Percentiles rank a stretch among this genome's conserved stretches.
Conservation (phyloP, 1,284 basidiomycete species). For the Crucibulum parvulum region DNA sequence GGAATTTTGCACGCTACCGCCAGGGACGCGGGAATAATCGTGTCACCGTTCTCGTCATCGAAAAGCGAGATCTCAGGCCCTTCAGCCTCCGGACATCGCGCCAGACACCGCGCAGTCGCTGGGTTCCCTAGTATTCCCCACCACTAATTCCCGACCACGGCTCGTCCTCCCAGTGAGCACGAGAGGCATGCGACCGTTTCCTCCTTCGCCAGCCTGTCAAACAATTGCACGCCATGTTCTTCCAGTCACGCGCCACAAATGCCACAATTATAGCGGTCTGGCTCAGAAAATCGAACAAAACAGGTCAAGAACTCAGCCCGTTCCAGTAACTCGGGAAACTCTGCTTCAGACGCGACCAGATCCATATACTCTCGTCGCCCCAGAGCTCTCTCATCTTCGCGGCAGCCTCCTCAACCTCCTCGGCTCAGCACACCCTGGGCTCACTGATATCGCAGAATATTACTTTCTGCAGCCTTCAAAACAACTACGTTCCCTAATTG, state of each 20-base stretch:
- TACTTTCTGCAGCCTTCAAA: slow-evolving; percentile 92
- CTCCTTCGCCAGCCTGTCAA: slow-evolving; percentile 11
- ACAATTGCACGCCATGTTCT: slow-evolving; percentile 13
- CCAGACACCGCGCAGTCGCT: neutral
- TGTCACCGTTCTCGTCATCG: slow-evolving; percentile 8
- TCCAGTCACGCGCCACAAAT: slow-evolving; percentile 31
- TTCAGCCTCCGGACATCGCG: slow-evolving; percentile 1
- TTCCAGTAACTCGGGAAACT: slow-evolving; percentile 26
- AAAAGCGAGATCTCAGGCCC: neutral
- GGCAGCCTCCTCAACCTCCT: slow-evolving; percentile 82
- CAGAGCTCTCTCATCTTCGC: slow-evolving; percentile 81
- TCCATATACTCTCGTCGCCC: slow-evolving; percentile 73
- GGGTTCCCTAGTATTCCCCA: neutral
- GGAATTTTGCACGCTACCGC: neutral
- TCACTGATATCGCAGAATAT: slow-evolving; percentile 91
- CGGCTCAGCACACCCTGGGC: slow-evolving; percentile 87
- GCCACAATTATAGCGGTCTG: slow-evolving; percentile 37
- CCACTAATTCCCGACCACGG: neutral
- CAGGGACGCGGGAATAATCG: slow-evolving; percentile 39
- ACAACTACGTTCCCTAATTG: slow-evolving; percentile 90
- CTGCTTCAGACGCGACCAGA: slow-evolving; percentile 47
- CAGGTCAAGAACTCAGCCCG: slow-evolving; percentile 27
- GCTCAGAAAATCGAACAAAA: slow-evolving; percentile 39
- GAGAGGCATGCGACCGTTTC: slow-evolving; percentile 8
- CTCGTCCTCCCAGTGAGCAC: neutral